A percentile compares a stretch with the other conserved stretches of the same genome.
phyloP scores from a whole-genome alignment of 2,329 filamentous ascomycete species.

The Xylariaceae sp. region DNA sequence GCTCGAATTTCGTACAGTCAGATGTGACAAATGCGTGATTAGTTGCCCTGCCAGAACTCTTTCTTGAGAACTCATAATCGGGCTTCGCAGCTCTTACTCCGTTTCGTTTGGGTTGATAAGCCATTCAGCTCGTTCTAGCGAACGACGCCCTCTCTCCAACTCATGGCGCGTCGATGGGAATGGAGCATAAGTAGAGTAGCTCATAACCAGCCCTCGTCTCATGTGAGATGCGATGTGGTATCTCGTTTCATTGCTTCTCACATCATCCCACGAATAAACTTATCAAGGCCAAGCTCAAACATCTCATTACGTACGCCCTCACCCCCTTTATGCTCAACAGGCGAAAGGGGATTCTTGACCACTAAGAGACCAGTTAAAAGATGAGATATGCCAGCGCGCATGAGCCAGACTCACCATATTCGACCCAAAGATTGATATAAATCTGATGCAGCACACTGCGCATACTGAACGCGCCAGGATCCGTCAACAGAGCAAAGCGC shows the following conservation, averaged over 20 bases:
- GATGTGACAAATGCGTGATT: background rate
- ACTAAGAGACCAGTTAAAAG: conserved; percentile 38
- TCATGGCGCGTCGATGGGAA: background rate
- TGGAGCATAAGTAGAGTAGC: background rate
- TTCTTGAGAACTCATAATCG: background rate
- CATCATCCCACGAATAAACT: conserved; percentile 66
- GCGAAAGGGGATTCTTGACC: conserved; percentile 64
- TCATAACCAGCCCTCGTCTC: background rate
- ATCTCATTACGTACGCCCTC: conserved; percentile 66
- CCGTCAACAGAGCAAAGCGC: conserved; percentile 95
- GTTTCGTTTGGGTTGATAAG: background rate
- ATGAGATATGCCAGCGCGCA: background rate
- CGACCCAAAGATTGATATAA: conserved; percentile 95
- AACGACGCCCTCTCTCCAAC: background rate
- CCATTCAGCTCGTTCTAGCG: background rate
- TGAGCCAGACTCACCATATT: conserved; percentile 63
- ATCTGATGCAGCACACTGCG: conserved; percentile 94
- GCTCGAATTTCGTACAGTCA: background rate
- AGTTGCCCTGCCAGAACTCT: background rate
- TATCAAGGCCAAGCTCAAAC: conserved; percentile 67
- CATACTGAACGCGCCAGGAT: conserved; percentile 83
- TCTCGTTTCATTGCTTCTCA: conserved; percentile 32
- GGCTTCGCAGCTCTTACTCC: background rate
- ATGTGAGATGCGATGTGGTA: background rate
- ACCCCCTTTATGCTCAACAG: conserved; percentile 63